phyloP scores from a whole-genome alignment of 2,329 filamentous ascomycete genomes.

The Microcyclospora pomicola region DNA sequence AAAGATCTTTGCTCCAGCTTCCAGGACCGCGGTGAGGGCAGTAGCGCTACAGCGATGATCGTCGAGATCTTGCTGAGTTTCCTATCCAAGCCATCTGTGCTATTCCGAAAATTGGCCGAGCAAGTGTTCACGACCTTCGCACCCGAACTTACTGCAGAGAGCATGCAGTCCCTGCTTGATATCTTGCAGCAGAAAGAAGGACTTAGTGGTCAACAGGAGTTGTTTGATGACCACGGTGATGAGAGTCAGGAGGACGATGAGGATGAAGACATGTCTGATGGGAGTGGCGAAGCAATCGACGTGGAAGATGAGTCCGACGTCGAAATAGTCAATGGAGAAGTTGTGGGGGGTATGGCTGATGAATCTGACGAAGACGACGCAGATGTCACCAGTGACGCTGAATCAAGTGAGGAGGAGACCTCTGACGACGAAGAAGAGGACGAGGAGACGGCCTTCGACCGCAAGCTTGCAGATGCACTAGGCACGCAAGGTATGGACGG shows the following conservation, averaged over 20 bases:
- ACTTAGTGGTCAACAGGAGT: constrained; percentile 65
- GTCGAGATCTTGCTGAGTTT: constrained; percentile 87
- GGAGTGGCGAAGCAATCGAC: constrained; percentile 17
- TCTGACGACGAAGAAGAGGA: constrained; percentile 35
- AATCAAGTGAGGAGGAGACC: constrained; percentile 19
- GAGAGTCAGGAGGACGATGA: constrained; percentile 13
- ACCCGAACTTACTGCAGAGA: constrained; percentile 55
- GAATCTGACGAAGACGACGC: constrained; percentile 20
- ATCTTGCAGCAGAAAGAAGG: constrained; percentile 70
- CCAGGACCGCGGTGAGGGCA: constrained; percentile 40
- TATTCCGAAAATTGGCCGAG: constrained; percentile 75
- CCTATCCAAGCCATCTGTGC: constrained; percentile 66
- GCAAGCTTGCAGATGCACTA: constrained; percentile 63
- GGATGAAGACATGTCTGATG: constrained; percentile 9
- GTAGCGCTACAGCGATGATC: constrained; percentile 48
- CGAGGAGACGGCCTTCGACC: constrained; percentile 52
- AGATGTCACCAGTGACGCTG: constrained; percentile 11
- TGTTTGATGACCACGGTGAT: constrained; percentile 53
- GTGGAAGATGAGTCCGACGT: constrained; percentile 24
- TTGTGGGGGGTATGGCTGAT: constrained; percentile 12
- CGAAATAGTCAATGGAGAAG: constrained; percentile 21
- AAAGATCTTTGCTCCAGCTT: constrained; percentile 69
- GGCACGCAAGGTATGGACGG: constrained; percentile 51
- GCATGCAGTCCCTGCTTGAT: constrained; percentile 52
- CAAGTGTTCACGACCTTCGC: constrained; percentile 80